Percentiles rank a stretch among this genome's conserved stretches.
Evolutionary conservation across 208 protist species (phyloP).

Genomic region (Balamuthia mandrillaris): DNA sequence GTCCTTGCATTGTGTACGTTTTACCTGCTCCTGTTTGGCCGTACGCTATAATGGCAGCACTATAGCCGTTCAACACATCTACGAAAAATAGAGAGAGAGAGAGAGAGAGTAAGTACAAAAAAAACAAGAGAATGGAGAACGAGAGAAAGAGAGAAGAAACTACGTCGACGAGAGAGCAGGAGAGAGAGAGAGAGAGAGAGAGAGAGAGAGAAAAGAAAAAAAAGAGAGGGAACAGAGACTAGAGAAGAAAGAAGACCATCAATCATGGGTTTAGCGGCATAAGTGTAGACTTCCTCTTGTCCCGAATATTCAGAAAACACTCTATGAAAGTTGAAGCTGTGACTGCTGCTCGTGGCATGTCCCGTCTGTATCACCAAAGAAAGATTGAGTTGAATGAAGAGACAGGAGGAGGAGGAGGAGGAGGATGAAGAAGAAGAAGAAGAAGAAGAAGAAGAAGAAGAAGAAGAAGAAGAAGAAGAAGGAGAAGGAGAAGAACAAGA

Average conservation of each 20-base stretch:
- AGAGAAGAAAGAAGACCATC: neutral
- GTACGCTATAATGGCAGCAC: conserved; percentile 28
- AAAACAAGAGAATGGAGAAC: neutral
- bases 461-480: neutral
- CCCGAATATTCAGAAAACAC: neutral
- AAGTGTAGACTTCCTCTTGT: conserved; percentile 2
- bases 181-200: neutral
- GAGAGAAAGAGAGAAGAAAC: neutral
- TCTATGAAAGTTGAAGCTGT: neutral
- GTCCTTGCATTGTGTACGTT: conserved; percentile 39
- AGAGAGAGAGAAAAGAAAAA: neutral
- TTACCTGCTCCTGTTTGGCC: conserved; percentile 46
- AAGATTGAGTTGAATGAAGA: neutral
- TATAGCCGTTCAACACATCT: conserved; percentile 37
- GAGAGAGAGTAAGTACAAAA: neutral
- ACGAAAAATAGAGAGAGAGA: neutral
- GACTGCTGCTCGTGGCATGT: neutral
- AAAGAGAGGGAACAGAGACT: neutral
- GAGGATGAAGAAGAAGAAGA: neutral
- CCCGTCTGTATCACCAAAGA: neutral
- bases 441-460: neutral
- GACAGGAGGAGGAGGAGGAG: neutral
- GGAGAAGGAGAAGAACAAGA: neutral
- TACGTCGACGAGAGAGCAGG: neutral
- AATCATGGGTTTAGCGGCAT: neutral